These are phyloP conservation scores for Magnolia kwangsiensis DNA, from an alignment of 164 flowering plant species.

Conservation along the genomic window DNA sequence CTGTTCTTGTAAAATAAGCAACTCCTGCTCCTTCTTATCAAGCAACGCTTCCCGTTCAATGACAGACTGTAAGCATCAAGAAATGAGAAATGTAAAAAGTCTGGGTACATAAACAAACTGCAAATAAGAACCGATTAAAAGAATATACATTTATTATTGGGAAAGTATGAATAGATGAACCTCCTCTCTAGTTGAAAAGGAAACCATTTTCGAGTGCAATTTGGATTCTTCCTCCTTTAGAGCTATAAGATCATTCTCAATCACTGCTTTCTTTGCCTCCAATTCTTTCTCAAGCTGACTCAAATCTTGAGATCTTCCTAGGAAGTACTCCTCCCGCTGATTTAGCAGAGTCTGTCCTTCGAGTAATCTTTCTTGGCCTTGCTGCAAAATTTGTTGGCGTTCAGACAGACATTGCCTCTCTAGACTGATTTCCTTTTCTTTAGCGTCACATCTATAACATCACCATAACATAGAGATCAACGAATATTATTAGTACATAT, in stretches of 20 bases:
- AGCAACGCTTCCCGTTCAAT: conserved; percentile 46
- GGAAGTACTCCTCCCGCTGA: conserved; percentile 68
- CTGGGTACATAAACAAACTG: background rate
- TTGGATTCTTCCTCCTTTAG: conserved; percentile 49
- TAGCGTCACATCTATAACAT: conserved; percentile 65
- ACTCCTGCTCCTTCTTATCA: conserved; percentile 64
- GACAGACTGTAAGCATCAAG: conserved; percentile 43
- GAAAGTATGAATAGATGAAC: conserved; percentile 23
- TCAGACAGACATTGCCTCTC: conserved; percentile 70
- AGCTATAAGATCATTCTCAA: conserved; percentile 42
- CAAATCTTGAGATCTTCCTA: conserved; percentile 51
- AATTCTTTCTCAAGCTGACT: conserved; percentile 56
- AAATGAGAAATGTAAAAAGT: background rate
- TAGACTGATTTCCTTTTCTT: conserved; percentile 63
- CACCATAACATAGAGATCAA: background rate
- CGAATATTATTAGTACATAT: no score
- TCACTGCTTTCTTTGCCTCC: conserved; percentile 39
- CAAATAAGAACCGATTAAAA: background rate
- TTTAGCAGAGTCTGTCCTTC: conserved; percentile 65
- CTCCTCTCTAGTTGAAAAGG: conserved; percentile 68
- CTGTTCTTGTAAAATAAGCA: conserved; percentile 58
- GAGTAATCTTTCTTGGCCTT: conserved; percentile 64
- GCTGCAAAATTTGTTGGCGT: conserved; percentile 54
- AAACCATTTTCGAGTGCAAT: conserved; percentile 36
- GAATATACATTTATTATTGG: background rate